Conservation (phyloP, 352 stramenopile genomes). For the Phytophthora pisi region DNA sequence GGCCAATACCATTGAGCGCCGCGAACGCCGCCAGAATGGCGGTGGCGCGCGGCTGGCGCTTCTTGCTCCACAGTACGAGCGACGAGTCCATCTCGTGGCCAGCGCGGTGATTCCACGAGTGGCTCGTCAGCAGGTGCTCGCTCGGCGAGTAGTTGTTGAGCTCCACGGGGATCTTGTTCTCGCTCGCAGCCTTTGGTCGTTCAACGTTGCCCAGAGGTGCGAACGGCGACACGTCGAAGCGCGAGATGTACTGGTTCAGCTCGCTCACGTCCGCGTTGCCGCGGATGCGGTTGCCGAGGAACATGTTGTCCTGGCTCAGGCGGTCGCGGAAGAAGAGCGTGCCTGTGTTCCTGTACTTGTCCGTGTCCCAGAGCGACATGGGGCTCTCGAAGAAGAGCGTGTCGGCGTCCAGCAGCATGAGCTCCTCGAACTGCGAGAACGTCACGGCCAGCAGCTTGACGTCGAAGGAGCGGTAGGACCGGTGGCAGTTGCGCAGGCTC, state of each 20-base stretch:
- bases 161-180: conserved; percentile 32
- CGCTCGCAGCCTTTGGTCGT: conserved; percentile 26
- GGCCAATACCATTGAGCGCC: conserved; percentile 40
- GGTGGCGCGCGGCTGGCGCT: conserved; percentile 64
- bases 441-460: conserved; percentile 67
- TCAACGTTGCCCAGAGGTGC: conserved; percentile 41
- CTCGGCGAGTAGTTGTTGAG: conserved; percentile 57
- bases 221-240: conserved; percentile 59
- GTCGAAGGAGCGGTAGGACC: conserved; percentile 53
- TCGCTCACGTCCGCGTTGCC: conserved; percentile 33
- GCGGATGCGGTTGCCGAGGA: conserved; percentile 42
- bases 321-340: conserved; percentile 68
- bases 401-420: conserved; percentile 78
- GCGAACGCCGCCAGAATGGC: conserved; percentile 67
- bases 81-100: conserved; percentile 82
- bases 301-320: conserved; percentile 46
- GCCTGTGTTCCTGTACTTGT: conserved; percentile 56
- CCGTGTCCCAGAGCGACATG: conserved; percentile 55
- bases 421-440: conserved; percentile 72
- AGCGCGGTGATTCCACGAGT: conserved; percentile 68
- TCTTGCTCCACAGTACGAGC: conserved; percentile 78
- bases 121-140: conserved; percentile 55
- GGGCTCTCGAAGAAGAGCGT: conserved; percentile 67
- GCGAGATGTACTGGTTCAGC: conserved; percentile 59
- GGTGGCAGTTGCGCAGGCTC: conserved; percentile 48